Percentiles rank a stretch among this genome's conserved stretches.
phyloP scores from a whole-genome alignment of 2,329 filamentous ascomycete species.

The Podosphaera xanthii region DNA sequence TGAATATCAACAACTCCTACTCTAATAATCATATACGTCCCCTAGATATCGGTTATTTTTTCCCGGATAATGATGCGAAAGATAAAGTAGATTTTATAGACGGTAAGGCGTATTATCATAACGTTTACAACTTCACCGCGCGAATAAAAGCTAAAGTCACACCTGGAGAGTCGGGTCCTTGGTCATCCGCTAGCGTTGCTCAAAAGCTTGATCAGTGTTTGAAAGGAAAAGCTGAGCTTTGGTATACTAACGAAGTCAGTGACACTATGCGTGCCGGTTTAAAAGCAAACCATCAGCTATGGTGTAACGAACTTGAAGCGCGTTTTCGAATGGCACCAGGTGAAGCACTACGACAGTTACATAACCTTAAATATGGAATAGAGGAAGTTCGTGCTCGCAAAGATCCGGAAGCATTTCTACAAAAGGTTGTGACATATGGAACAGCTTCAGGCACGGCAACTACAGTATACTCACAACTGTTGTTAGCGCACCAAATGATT shows the following conservation, averaged over 20 bases:
- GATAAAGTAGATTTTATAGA: background rate
- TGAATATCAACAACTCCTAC: background rate
- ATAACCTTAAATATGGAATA: too few species aligned
- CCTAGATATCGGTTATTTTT: background rate
- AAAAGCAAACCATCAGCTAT: too few species aligned
- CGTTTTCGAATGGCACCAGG: too few species aligned
- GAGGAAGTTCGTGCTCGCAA: background rate
- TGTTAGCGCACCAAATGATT: too few species aligned
- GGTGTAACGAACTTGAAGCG: too few species aligned
- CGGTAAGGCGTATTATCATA: background rate
- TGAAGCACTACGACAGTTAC: too few species aligned
- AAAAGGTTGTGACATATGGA: background rate
- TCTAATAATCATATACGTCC: too few species aligned
- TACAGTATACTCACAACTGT: too few species aligned
- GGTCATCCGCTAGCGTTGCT: too few species aligned
- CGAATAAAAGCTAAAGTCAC: background rate
- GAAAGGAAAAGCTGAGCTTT: background rate
- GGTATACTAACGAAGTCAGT: background rate
- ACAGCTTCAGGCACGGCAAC: background rate
- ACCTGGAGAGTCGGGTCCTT: too few species aligned
- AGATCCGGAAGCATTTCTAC: background rate
- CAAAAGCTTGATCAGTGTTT: background rate
- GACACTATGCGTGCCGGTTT: too few species aligned
- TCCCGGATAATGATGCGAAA: too few species aligned
- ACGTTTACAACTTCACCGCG: background rate